Evolutionary conservation across 768 basidiomycete species (phyloP).

Genomic region (Lentinula lateritia): DNA sequence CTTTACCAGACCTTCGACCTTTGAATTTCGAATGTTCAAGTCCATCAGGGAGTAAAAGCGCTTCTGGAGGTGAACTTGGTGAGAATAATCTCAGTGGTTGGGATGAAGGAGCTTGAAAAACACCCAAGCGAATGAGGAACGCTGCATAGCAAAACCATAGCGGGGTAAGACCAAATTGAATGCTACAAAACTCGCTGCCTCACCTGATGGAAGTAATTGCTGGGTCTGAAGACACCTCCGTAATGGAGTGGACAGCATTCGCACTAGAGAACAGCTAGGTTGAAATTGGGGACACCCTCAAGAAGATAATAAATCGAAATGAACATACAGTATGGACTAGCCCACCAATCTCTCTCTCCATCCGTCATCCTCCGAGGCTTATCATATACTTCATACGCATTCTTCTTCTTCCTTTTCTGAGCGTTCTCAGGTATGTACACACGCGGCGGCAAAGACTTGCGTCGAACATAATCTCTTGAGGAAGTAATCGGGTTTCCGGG

Average conservation of each 20-base stretch:
- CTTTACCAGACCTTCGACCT: conserved; percentile 36
- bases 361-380: conserved; percentile 52
- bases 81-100: conserved; percentile 7
- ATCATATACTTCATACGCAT: conserved; percentile 20
- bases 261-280: conserved; percentile 35
- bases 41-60: conserved; percentile 48
- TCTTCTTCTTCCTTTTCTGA: not conserved
- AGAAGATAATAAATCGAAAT: conserved; percentile 10
- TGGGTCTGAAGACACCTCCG: conserved; percentile 48
- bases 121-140: conserved; percentile 57
- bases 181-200: conserved; percentile 4
- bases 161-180: not conserved
- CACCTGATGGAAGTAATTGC: conserved; percentile 54
- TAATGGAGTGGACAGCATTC: conserved; percentile 66
- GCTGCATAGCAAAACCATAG: conserved; percentile 32
- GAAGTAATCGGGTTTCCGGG: conserved; percentile 49
- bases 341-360: conserved; percentile 62
- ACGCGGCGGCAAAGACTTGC: conserved; percentile 55
- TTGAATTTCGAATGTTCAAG: conserved; percentile 62
- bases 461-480: conserved; percentile 40
- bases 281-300: conserved; percentile 5
- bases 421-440: conserved; percentile 26
- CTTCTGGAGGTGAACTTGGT: not conserved
- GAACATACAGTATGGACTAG: conserved; percentile 68
- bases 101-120: conserved; percentile 33